Conservation (phyloP, 345 rosid genomes). For the Brassica cretica region DNA sequence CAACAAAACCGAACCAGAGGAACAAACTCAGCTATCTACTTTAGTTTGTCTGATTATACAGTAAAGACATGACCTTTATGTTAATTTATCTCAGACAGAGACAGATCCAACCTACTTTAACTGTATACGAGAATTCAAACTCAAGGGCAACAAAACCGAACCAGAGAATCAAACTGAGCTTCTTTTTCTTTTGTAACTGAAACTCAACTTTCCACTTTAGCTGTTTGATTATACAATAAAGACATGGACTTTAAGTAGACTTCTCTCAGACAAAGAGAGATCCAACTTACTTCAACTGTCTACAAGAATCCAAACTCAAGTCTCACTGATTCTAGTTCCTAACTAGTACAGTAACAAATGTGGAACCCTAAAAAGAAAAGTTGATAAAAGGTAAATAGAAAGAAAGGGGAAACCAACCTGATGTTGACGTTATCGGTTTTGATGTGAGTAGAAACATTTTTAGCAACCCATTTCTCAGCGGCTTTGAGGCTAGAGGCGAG, state of each 20-base stretch:
- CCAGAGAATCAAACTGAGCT: too few relatives aligned
- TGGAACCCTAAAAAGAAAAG: slow-evolving; percentile 34
- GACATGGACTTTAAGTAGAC: neutral
- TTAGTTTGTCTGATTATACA: neutral
- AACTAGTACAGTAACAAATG: slow-evolving; percentile 1
- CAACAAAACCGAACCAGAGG: neutral
- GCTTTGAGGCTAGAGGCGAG: slow-evolving; percentile 67
- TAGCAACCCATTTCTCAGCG: slow-evolving; percentile 92
- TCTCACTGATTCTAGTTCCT: neutral
- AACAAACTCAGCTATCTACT: neutral
- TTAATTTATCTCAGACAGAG: neutral
- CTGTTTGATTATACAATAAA: slow-evolving; percentile 14
- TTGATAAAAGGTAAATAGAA: neutral
- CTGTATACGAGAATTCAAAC: neutral
- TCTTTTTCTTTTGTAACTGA: too few relatives aligned
- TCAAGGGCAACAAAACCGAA: neutral
- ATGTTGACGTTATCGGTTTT: slow-evolving; percentile 59
- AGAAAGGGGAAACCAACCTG: slow-evolving; percentile 48
- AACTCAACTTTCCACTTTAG: too few relatives aligned
- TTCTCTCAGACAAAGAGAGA: neutral
- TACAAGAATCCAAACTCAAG: slow-evolving; percentile 11
- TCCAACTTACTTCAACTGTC: slow-evolving; percentile 2
- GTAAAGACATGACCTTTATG: neutral
- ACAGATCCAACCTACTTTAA: neutral
- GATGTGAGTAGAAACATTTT: slow-evolving; percentile 75